Evolutionary conservation across 2,329 filamentous ascomycete species (phyloP), one percentile per base, ranked within the genome.

Genomic region (Amphichorda felina): DNA sequence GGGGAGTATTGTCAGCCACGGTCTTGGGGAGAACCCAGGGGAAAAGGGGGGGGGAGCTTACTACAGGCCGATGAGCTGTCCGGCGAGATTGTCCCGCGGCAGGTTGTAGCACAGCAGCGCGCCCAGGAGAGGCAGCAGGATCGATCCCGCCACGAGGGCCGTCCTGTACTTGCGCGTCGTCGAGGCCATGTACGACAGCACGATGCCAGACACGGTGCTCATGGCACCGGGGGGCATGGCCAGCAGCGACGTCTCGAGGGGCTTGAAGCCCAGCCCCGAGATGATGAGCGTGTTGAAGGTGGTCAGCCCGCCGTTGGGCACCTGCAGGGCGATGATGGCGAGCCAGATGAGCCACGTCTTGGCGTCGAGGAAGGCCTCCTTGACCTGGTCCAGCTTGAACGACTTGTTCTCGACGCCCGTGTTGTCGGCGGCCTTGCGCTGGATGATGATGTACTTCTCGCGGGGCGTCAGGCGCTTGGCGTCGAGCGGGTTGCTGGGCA

Each of bases 251-350:
- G 76, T 70, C 25, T 79, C 64, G 1, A 81, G 64, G 0, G 71
- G 66, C 15, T 63, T 65, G 56, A 70, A 84, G 37, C 79, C 79
- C 48, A 84, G 83, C 0, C 78, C 83, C 1, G 68, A 75, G 2
- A 84, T 78, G 40, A 84, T 84, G 2, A 83, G 57, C 0, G 79
- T 78, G 0, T 79, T 79, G 47, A 84, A 84, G 2, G 78, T 79
- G 26, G 68, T 72, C 9, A 84, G 72, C 5, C 79, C 79, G 10
- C 79, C 79, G 46, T 83, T 84, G 40, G 83, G 70, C 0, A 76
- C 80, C 45, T 83, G 29, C 18, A 33, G 26, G 13, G 19, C 18
- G 15, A 33, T 21, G 8, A 10, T 14, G 24, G 28, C 26, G 18
- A 82, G 46, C 8, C 67, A 66, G 4, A 82, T 57, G 2, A 82